Conservation (phyloP, 768 basidiomycete genomes). For the Kockovaella imperatae region DNA sequence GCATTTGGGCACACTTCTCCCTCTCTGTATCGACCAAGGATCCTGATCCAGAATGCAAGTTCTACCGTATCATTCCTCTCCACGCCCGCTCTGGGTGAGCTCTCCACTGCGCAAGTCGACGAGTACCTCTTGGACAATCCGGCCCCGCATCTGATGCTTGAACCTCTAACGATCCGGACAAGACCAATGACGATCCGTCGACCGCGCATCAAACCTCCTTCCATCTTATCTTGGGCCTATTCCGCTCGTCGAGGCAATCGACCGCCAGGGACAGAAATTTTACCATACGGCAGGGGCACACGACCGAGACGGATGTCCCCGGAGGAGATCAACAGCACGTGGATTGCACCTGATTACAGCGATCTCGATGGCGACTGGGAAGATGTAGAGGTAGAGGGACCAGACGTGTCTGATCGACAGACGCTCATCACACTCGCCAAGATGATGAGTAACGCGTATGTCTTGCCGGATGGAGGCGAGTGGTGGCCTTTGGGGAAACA, state of each 20-base stretch:
- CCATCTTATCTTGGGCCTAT: constrained; percentile 30
- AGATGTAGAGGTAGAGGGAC: constrained; percentile 57
- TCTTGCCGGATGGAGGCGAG: constrained; percentile 50
- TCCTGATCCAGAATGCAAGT: constrained; percentile 28
- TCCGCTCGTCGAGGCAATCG: constrained; percentile 5
- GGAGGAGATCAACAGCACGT: constrained; percentile 5
- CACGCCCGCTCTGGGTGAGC: background rate
- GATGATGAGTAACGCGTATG: constrained; percentile 84
- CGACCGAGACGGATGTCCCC: background rate
- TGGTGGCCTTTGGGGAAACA: constrained; percentile 61
- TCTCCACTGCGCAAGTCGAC: constrained; percentile 5
- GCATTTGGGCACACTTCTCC: constrained; percentile 29
- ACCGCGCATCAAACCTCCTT: constrained; percentile 25
- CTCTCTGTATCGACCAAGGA: too few relatives aligned
- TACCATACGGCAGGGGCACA: background rate
- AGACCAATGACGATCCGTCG: constrained; percentile 25
- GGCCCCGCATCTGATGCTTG: background rate
- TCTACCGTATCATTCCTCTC: background rate
- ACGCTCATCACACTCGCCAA: constrained; percentile 71
- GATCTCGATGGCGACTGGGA: constrained; percentile 52
- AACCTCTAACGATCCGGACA: constrained; percentile 25
- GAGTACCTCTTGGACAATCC: constrained; percentile 10
- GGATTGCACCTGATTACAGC: constrained; percentile 32
- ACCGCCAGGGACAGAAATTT: constrained; percentile 1
- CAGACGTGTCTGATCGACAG: constrained; percentile 64